Conservation (phyloP, 2,329 filamentous ascomycete genomes). For the Epichloe sp. region DNA sequence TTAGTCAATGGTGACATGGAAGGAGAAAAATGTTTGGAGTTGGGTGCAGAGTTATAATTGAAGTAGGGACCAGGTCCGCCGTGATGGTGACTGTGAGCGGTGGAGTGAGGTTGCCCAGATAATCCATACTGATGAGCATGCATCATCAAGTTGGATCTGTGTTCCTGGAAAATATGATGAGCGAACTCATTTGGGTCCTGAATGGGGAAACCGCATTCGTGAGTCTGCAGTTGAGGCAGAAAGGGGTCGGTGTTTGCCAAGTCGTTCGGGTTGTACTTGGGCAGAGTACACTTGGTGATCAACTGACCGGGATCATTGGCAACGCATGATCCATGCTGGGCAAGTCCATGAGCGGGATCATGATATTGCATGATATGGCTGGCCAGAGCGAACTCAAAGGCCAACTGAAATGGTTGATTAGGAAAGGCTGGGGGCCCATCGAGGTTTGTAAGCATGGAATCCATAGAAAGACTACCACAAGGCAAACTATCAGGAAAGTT, state of each 20-base stretch:
- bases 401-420: slow-evolving; percentile 9
- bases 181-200: slow-evolving; percentile 15
- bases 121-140: slow-evolving; percentile 7
- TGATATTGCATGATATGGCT: slow-evolving; percentile 19
- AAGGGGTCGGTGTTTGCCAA: slow-evolving; percentile 8
- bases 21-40: slow-evolving; percentile 10
- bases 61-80: not conserved
- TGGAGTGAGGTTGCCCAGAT: not conserved
- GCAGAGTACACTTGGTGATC: slow-evolving; percentile 15
- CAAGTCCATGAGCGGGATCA: slow-evolving; percentile 12
- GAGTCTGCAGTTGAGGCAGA: slow-evolving; percentile 8
- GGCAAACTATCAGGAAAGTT: slow-evolving; percentile 9
- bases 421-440: slow-evolving; percentile 4
- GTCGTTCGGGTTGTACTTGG: slow-evolving; percentile 10
- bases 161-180: slow-evolving; percentile 18
- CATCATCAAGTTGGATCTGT: slow-evolving; percentile 9
- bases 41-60: not conserved
- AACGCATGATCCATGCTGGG: slow-evolving; percentile 14
- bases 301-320: slow-evolving; percentile 15
- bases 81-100: slow-evolving; percentile 2
- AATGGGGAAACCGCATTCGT: slow-evolving; percentile 16
- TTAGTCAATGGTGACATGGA: slow-evolving; percentile 13
- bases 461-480: slow-evolving; percentile 12
- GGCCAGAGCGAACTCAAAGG: slow-evolving; percentile 13
- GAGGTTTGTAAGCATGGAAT: slow-evolving; percentile 7